phyloP scores from a whole-genome alignment of 192 early-diverging fungal genomes.

The Podochytrium sp. region DNA sequence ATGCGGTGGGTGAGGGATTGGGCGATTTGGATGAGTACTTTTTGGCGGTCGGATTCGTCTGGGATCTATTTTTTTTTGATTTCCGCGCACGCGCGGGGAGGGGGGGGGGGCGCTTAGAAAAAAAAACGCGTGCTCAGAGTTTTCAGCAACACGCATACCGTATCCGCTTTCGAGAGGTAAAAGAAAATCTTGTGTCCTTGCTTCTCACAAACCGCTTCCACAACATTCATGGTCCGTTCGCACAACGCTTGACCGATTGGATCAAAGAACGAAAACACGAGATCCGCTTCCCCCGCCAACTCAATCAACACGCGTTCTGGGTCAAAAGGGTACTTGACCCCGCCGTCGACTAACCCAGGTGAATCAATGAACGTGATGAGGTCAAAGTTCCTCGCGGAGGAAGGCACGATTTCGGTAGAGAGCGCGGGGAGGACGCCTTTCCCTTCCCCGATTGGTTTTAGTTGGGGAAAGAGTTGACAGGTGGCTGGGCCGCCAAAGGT shows the following conservation, averaged over 20 bases:
- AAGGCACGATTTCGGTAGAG: constrained; percentile 19
- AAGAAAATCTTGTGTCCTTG: constrained; percentile 13
- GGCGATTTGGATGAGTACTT: constrained; percentile 29
- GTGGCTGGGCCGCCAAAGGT: constrained; percentile 26
- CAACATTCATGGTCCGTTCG: constrained; percentile 21
- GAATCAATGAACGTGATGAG: constrained; percentile 28
- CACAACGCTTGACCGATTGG: constrained; percentile 24
- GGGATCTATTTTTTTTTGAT: no score
- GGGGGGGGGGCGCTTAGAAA: no score
- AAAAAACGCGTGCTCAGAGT: not conserved
- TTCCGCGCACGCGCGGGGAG: no score
- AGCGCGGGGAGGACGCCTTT: constrained; percentile 11
- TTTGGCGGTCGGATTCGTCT: constrained; percentile 20
- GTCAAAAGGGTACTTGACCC: constrained; percentile 25
- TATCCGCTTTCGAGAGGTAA: constrained; percentile 26
- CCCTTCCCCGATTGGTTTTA: constrained; percentile 2
- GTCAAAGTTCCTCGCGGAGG: not conserved
- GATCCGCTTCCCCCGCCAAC: not conserved
- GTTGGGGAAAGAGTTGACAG: not conserved
- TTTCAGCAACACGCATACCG: not conserved
- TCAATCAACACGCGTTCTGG: constrained; percentile 18
- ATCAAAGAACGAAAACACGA: constrained; percentile 28
- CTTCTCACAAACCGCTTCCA: constrained; percentile 2
- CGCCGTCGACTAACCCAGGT: constrained; percentile 24
- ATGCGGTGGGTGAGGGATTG: constrained; percentile 20